Percentiles rank a stretch among this genome's conserved stretches.
Evolutionary conservation across 352 stramenopile genomes (phyloP).

Genomic region (Globisporangium orthogonon): DNA sequence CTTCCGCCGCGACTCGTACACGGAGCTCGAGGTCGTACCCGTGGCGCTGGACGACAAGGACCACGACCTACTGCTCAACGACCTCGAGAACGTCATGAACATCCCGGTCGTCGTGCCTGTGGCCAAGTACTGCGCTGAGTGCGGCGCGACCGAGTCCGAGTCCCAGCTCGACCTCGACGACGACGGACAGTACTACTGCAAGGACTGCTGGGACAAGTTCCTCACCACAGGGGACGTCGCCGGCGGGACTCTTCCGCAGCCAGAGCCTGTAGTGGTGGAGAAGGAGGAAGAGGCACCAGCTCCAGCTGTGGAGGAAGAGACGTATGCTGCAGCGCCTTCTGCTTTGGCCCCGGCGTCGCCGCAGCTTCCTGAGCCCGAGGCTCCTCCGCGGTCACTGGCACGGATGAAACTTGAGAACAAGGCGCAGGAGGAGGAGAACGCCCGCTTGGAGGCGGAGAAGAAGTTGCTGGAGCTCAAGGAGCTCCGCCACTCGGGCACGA

Average conservation of each 20-base stretch:
- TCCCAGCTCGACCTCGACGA: constrained; percentile 75
- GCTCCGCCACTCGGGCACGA: constrained; percentile 56
- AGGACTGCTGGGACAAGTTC: constrained; percentile 86
- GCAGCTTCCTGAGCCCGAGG: constrained; percentile 21
- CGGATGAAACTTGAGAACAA: constrained; percentile 40
- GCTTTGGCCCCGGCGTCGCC: background rate
- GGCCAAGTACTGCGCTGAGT: constrained; percentile 77
- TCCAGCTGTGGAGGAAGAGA: constrained; percentile 11
- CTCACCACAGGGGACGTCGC: constrained; percentile 33
- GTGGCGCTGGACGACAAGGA: constrained; percentile 52
- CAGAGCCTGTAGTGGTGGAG: background rate
- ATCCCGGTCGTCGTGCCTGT: constrained; percentile 71
- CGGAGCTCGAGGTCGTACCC: constrained; percentile 57
- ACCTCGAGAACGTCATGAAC: constrained; percentile 76
- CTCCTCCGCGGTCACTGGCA: constrained; percentile 21
- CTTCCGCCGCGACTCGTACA: constrained; percentile 74
- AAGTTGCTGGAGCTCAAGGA: constrained; percentile 82
- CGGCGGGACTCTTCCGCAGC: background rate
- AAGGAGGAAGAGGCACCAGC: background rate
- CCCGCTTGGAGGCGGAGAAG: constrained; percentile 68
- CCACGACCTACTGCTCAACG: constrained; percentile 65
- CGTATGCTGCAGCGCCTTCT: constrained; percentile 1
- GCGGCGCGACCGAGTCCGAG: constrained; percentile 66
- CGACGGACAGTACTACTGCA: constrained; percentile 84
- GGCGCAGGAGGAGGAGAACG: constrained; percentile 68